Evolutionary conservation across 2,329 filamentous ascomycete genomes (phyloP), one percentile per base, ranked within the genome.

Genomic region (Taxawa tesnikishii): DNA sequence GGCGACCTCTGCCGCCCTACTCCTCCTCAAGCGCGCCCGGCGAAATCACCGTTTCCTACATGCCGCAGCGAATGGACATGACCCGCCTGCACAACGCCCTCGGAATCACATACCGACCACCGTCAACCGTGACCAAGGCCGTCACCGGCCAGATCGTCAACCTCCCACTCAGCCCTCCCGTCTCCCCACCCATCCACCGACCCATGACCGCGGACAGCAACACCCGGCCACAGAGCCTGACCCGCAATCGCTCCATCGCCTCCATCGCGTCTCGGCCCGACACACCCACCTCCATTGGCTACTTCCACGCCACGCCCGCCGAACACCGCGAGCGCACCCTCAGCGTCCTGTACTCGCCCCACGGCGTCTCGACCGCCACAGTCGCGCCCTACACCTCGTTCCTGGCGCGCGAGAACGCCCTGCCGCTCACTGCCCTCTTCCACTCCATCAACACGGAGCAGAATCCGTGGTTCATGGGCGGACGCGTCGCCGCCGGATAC

Each of bases 91-190:
- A 81, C 47, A 71, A 72, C 36, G 78, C 76, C 8, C 67, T 83
- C 40, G 78, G 73, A 10, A 79, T 84, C 43, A 84, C 79, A 1
- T 84, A 83, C 48, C 68, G 69, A 12, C 68, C 77, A 13, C 73
- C 77, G 1, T 58, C 49, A 27, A 56, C 49, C 18, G 44, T 54
- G 4, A 47, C 60, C 13, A 58, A 50, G 23, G 42, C 48, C 10
- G 45, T 41, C 3, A 43, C 50, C 9, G 50, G 50, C 19, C 48
- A 48, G 26, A 51, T 55, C 21, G 41, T 60, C 31, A 54, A 55
- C 25, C 45, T 62, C 10, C 49, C 39, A 6, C 31, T 32, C 7
- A 30, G 33, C 14, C 36, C 36, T 5, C 39, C 37, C 9, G 34
- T 34, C 10, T 37, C 39, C 10, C 36, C 39, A 2, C 8, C 29